Conservation (phyloP, 306 rosid species). For the Senna tora region DNA sequence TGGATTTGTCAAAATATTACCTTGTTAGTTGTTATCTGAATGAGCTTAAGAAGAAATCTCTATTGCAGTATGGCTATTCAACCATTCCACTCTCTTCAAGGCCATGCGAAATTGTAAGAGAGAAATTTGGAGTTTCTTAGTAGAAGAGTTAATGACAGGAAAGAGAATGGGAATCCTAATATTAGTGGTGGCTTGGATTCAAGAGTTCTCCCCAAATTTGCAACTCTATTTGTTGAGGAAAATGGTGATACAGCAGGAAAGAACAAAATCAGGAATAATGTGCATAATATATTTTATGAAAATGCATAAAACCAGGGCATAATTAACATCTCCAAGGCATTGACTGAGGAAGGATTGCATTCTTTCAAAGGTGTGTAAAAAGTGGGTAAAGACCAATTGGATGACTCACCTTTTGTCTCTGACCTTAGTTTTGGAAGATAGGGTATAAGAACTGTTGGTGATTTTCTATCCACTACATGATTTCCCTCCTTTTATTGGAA, state of each 20-base stretch:
- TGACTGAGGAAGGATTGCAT: background rate
- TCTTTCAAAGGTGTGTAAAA: background rate
- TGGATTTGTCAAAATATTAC: no score
- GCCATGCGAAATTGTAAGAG: no score
- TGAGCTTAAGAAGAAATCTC: no score
- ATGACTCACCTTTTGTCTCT: background rate
- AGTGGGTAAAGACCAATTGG: background rate
- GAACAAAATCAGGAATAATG: background rate
- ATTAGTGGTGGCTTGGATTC: no score
- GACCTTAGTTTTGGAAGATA: background rate
- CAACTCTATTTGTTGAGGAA: background rate
- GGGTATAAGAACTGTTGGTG: background rate
- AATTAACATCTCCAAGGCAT: background rate
- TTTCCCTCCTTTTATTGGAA: no score
- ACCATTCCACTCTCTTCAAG: no score
- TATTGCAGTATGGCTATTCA: no score
- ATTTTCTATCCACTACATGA: no score
- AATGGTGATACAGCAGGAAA: background rate
- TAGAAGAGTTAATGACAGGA: no score
- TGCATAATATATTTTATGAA: background rate
- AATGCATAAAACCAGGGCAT: background rate
- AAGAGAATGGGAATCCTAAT: no score
- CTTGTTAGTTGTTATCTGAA: no score
- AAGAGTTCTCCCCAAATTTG: background rate
- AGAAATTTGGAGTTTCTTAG: no score